Evolutionary conservation across 2,329 filamentous ascomycete genomes (phyloP), one percentile per base, ranked within the genome.

Genomic region (Fusarium sp.): DNA sequence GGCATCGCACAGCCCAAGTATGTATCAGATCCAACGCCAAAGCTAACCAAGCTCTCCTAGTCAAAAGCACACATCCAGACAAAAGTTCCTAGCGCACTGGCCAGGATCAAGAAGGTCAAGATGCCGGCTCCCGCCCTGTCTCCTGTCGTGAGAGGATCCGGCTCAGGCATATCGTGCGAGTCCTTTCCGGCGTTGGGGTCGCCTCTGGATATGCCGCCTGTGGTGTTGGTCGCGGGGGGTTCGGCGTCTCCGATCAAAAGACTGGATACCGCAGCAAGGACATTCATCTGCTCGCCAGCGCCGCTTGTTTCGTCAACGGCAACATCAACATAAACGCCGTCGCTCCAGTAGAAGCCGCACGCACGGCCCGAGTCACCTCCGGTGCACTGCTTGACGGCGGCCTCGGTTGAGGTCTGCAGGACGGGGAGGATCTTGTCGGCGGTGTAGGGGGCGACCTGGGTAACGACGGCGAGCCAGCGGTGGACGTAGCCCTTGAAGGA

Each of bases 401-500:
- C 87, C 50, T 78, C 55, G 6, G 88, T 79, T 1, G 88, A 89
- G 1, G 76, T 80, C 51, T 78, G 76, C 7, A 92, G 78, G 29
- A 85, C 80, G 1, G 85, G 81, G 53, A 84, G 75, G 63, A 92
- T 86, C 14, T 71, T 76, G 1, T 80, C 74, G 36, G 75, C 74
- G 1, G 84, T 86, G 41, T 80, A 81, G 0, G 89, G 88, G 1
- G 85, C 87, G n/a, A 91, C 53, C 63, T 88, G 80, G 3, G 84
- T 82, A 1, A 84, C 80, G 19, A 82, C 79, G 4, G 84, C 80
- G 65, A 92, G 78, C 86, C 88, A 90, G 36, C 87, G 83, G 65
- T 86, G 81, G 15, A 91, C 78, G 54, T 88, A 87, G 35, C 88
- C 88, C 75, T 91, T 91, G 82, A 89, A 93, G 2, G 85, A 85